Percentiles rank a stretch among this genome's conserved stretches.
phyloP scores from a whole-genome alignment of 768 basidiomycete species.

The Sporobolomyces phaffii region DNA sequence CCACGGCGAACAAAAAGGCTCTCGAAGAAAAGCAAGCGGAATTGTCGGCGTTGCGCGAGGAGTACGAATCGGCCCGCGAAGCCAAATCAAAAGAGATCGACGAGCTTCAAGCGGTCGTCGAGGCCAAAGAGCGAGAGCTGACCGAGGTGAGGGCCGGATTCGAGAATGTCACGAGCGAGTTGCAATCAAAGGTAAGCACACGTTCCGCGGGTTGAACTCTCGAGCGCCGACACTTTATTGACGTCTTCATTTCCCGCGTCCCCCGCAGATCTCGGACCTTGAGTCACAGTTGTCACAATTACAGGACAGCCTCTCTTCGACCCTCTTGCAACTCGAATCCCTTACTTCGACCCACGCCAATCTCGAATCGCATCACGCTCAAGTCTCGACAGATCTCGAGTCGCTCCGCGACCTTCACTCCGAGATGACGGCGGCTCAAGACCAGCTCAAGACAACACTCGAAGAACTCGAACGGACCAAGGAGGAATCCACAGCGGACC shows the following conservation, averaged over 20 bases:
- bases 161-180: neutral
- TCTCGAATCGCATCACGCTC: neutral
- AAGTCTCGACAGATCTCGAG: neutral
- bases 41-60: neutral
- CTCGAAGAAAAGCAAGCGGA: neutral
- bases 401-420: neutral
- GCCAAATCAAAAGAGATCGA: conserved; percentile 1
- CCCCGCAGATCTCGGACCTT: neutral
- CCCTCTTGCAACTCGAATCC: neutral
- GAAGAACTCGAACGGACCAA: neutral
- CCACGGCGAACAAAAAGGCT: neutral
- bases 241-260: too few relatives aligned
- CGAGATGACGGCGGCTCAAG: neutral
- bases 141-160: neutral
- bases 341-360: neutral
- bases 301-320: neutral
- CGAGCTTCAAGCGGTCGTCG: neutral
- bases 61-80: neutral
- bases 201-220: too few relatives aligned
- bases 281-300: neutral
- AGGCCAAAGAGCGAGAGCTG: neutral
- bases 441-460: neutral
- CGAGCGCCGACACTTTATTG: too few relatives aligned
- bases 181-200: neutral
- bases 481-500: neutral